Base-by-base conservation (phyloP, 768 basidiomycete genomes). In the Pulveroboletus frians region DNA sequence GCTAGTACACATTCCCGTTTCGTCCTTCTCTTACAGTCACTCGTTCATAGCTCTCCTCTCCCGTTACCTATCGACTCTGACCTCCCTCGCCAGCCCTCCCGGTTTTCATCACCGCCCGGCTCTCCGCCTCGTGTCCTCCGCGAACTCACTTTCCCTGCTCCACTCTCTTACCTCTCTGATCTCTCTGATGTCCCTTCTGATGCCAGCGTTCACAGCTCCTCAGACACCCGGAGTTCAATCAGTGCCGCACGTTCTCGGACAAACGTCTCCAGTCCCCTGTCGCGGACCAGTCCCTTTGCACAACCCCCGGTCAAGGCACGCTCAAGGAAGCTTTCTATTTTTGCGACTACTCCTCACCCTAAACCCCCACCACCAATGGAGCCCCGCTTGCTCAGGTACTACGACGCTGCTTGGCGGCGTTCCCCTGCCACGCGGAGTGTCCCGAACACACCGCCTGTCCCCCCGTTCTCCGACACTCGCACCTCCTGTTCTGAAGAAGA, bases 141-240 rank as follows among this genome's bases (percentile, higher is more conserved):
- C 39, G 80, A 87, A 54, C 75, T 91, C 49, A 79, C 76, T 9
- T 89, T 90, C 64, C 88, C 88, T 20, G 78, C 85, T 6, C 88
- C 88, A 0, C 72, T 91, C 5, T 83, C 83, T 13, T 80, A 77
- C 52, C 50, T 42, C 3, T 54, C 64, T 5, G 58, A 68, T 20
- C 23, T 52, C 10, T 36, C 51, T n/a, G 54, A 63, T 17, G 37
- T 29, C 18, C 50, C 51, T 13, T 47, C 57, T 7, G 54, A 54
- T 41, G 17, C 49, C 32, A 43, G 37, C 35, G 43, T 36, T 2
- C 47, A 56, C 34, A 50, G 34, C 17, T 37, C 44, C 5, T 48
- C 53, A 3, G 48, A 50, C 4, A 27, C 9, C 8, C 52, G 37
- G 4, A 52, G 46, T 21, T 43, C 59, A 2, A 8, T 35, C 2